Conservation (phyloP, 768 basidiomycete genomes). For the Agrocybe praecox region DNA sequence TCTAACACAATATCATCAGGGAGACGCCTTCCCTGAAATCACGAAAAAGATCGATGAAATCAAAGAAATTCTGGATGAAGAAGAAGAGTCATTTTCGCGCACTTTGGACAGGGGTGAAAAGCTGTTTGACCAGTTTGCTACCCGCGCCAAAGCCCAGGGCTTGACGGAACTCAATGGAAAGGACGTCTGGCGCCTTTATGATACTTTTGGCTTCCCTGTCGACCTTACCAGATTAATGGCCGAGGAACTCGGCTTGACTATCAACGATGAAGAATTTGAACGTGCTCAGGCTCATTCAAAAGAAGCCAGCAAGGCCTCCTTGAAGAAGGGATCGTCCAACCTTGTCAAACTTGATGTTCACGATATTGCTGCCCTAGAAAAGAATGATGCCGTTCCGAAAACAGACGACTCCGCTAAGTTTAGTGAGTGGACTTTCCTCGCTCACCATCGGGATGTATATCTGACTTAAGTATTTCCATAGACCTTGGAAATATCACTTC, state of each 20-base stretch:
- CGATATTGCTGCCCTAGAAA: constrained; percentile 86
- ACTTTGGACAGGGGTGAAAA: constrained; percentile 97
- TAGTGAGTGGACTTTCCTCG: constrained; percentile 52
- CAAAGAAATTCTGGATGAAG: constrained; percentile 95
- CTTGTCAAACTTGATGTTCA: constrained; percentile 93
- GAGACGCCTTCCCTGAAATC: constrained; percentile 91
- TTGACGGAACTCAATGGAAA: constrained; percentile 76
- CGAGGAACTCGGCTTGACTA: constrained; percentile 80
- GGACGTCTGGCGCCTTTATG: constrained; percentile 97
- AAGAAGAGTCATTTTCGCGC: constrained; percentile 97
- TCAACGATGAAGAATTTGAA: constrained; percentile 90
- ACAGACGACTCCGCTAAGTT: constrained; percentile 94
- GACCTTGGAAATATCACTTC: constrained; percentile 79
- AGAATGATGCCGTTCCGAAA: constrained; percentile 76
- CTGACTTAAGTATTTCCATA: constrained; percentile 28
- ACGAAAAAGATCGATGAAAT: constrained; percentile 79
- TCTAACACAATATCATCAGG: constrained; percentile 43
- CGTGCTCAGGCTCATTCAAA: constrained; percentile 86
- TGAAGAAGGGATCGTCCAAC: constrained; percentile 70
- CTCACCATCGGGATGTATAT: neutral
- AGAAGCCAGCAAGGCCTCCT: constrained; percentile 86
- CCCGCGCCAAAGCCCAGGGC: constrained; percentile 63
- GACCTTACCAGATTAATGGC: constrained; percentile 98
- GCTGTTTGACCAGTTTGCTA: constrained; percentile 88
- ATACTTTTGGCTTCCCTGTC: constrained; percentile 98